Base-by-base conservation (phyloP, 148 eudicot genomes). In the Oxyria digyna region DNA sequence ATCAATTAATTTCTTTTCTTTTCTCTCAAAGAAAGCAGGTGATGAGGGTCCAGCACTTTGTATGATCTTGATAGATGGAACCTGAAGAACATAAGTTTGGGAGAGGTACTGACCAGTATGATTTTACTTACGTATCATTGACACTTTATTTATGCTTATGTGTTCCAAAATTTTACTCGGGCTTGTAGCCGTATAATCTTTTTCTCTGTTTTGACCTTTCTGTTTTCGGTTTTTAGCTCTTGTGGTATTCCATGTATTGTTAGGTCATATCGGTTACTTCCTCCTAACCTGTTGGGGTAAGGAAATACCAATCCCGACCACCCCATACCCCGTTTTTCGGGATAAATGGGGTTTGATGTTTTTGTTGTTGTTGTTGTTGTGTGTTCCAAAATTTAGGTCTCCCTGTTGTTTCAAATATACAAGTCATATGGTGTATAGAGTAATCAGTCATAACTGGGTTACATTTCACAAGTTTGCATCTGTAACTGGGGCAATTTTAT, bases 11-110 rank as follows among this genome's bases (percentile, higher is more conserved):
- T 29, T 27, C 14, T 12, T 29, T 59, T 59, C 3, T 29, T 59
- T 27, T 59, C 23, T 59, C 8, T 59, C 8, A 29, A 59, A 29
- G 6, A 15, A 59, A 59, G 26, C 69, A 77, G 91, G 82, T 55
- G 69, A 71, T 78, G 73, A 84, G 75, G 84, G 70, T 77, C 70
- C 62, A 68, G 62, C 74, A 32, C 55, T 41, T 72, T 74, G 12
- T 71, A 65, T 74, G 79, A 79, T 72, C 75, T 74, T 86, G 88
- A 86, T 74, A 77, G 55, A 91, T 91, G 97, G 97, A 91, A 77
- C 78, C 85, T 46, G 96, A 88, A 74, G 77, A 80, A 79, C 83
- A 78, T 74, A 91, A 88, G 76, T 91, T 91, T 81, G 97, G 97
- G 77, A 91, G 81, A 85, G 97, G 97, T 87, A 83, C 62, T 72